A percentile compares a stretch with the other conserved stretches of the same genome.
These are phyloP conservation scores for Botrytis porri DNA, from an alignment of 2,329 filamentous ascomycete species.

Conservation along the genomic window DNA sequence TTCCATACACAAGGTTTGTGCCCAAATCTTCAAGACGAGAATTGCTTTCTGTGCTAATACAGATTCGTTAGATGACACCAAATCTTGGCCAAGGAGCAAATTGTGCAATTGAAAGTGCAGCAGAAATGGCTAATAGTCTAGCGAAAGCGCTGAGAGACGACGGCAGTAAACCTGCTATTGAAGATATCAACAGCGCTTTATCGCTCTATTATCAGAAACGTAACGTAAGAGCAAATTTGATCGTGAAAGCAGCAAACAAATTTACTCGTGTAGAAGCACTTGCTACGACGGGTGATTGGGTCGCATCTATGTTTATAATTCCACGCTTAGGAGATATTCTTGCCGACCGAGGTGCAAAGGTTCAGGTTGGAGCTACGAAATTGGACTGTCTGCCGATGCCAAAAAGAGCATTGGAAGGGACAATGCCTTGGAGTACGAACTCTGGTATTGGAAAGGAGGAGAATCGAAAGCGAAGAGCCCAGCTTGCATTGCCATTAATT, in stretches of 20 bases:
- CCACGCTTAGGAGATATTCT: conserved; percentile 28
- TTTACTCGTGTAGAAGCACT: conserved; percentile 30
- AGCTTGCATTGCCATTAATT: conserved; percentile 5
- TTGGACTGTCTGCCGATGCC: conserved; percentile 37
- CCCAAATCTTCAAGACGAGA: conserved; percentile 20
- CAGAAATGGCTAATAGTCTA: conserved; percentile 39
- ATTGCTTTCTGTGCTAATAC: not conserved
- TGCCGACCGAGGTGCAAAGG: conserved; percentile 25
- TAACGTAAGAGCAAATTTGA: conserved; percentile 26
- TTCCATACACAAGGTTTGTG: conserved; percentile 25
- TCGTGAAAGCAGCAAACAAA: conserved; percentile 27
- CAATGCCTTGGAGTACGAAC: conserved; percentile 31
- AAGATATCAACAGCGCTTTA: conserved; percentile 6
- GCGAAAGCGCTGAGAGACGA: conserved; percentile 8
- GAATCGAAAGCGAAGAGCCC: conserved; percentile 7
- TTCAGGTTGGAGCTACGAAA: conserved; percentile 30
- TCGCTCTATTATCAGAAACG: conserved; percentile 27
- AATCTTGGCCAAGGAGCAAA: conserved; percentile 42
- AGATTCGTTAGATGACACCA: conserved; percentile 4
- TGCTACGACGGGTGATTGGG: conserved; percentile 21
- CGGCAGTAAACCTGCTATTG: not conserved
- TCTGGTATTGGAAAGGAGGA: conserved; percentile 16
- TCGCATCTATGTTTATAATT: conserved; percentile 26
- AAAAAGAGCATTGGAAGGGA: conserved; percentile 27
- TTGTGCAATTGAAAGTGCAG: conserved; percentile 42